Evolutionary conservation across 2,329 filamentous ascomycete genomes (phyloP).

Genomic region (Fusarium pseudoanthophilum): DNA sequence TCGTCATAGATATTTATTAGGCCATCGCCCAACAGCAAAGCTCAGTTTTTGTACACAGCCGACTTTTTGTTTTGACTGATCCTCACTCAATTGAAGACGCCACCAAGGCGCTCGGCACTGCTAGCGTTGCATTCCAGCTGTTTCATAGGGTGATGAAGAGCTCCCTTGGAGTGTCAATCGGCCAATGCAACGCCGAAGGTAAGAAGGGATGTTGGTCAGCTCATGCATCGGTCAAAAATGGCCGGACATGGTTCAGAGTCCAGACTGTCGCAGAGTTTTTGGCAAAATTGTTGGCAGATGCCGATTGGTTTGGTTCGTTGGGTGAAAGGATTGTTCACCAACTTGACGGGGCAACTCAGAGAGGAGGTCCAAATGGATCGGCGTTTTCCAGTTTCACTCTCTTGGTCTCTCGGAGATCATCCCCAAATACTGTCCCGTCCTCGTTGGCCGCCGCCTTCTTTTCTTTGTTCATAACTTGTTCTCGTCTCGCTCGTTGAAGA

Average conservation of each 20-base stretch:
- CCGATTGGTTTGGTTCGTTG: constrained; percentile 16
- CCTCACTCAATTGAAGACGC: constrained; percentile 18
- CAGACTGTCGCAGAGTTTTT: neutral
- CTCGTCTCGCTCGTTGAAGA: constrained; percentile 71
- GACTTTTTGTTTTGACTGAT: constrained; percentile 1
- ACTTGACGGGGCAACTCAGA: constrained; percentile 46
- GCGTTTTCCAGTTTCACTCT: constrained; percentile 58
- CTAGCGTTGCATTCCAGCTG: constrained; percentile 29
- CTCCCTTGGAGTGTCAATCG: constrained; percentile 8
- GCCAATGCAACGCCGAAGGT: constrained; percentile 19
- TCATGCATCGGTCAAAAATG: constrained; percentile 29
- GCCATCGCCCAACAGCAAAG: constrained; percentile 14
- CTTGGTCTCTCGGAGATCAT: constrained; percentile 55
- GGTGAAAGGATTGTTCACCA: constrained; percentile 1
- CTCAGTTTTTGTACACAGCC: constrained; percentile 11
- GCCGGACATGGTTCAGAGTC: constrained; percentile 12
- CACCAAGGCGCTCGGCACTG: constrained; percentile 29
- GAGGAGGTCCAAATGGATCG: constrained; percentile 60
- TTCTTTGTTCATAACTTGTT: constrained; percentile 59
- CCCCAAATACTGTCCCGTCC: constrained; percentile 61
- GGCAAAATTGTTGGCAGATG: constrained; percentile 16
- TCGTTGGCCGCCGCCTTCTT: constrained; percentile 54
- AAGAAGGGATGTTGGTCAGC: constrained; percentile 15
- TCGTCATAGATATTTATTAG: constrained; percentile 36
- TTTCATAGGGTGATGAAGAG: constrained; percentile 5